A percentile compares a stretch with the other conserved stretches of the same genome.
These are phyloP conservation scores for Poa annua DNA, from an alignment of 176 grass and related monocot genomes.

Conservation along the genomic window DNA sequence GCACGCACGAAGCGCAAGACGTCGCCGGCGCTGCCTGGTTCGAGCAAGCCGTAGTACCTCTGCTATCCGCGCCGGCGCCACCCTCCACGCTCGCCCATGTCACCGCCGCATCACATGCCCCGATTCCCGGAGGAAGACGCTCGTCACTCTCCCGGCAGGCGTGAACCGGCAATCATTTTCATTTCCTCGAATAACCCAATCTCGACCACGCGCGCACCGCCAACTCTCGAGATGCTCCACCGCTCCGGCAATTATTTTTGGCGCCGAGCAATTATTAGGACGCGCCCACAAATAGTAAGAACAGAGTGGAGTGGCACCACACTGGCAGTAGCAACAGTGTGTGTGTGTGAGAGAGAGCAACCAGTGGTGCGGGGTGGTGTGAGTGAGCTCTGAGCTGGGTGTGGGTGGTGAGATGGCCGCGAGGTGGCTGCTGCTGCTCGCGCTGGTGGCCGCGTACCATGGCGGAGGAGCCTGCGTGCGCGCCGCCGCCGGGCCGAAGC, in stretches of 20 bases:
- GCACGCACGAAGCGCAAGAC: not conserved
- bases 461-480: not conserved
- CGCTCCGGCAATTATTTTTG: constrained; percentile 4
- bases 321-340: not conserved
- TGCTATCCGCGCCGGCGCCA: too few species aligned
- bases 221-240: constrained; percentile 2
- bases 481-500: not conserved
- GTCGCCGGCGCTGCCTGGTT: not conserved
- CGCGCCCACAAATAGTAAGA: constrained; percentile 7
- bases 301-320: not conserved
- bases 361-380: not conserved
- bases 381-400: not conserved
- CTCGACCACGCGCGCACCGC: not conserved
- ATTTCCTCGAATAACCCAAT: not conserved
- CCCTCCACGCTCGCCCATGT: too few species aligned
- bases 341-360: not conserved
- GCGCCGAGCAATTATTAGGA: not conserved
- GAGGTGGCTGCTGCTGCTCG: not conserved
- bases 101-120: too few species aligned
- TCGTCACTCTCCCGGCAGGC: not conserved
- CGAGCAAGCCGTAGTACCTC: not conserved
- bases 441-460: constrained; percentile 18
- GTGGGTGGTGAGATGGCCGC: constrained; percentile 2
- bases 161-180: not conserved
- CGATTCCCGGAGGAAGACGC: not conserved